Conservation (phyloP, 768 basidiomycete genomes). For the Tylopilus plumbeoviolaceoides region DNA sequence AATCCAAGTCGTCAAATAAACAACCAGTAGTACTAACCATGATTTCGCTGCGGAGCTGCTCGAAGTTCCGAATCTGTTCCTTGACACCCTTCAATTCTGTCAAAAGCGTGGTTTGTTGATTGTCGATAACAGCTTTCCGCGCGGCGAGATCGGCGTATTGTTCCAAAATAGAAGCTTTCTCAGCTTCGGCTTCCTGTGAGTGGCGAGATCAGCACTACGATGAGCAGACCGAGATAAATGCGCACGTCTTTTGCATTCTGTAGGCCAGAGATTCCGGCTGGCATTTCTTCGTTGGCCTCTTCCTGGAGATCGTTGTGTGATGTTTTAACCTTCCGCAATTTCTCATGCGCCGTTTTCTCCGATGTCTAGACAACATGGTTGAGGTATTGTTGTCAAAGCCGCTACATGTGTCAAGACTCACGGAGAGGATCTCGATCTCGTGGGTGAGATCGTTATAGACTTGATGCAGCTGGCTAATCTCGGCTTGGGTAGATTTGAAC, state of each 20-base stretch:
- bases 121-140: constrained; percentile 47
- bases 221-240: not conserved
- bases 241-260: constrained; percentile 52
- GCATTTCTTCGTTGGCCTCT: constrained; percentile 67
- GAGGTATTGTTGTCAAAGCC: not conserved
- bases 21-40: constrained; percentile 35
- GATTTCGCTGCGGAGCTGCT: constrained; percentile 38
- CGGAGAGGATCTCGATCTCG: constrained; percentile 33
- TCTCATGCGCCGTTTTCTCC: constrained; percentile 22
- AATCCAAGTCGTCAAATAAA: not conserved
- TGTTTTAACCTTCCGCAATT: constrained; percentile 33
- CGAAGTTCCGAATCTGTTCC: constrained; percentile 47
- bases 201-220: constrained; percentile 1
- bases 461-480: constrained; percentile 26
- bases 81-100: constrained; percentile 44
- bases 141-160: constrained; percentile 48
- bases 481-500: constrained; percentile 26
- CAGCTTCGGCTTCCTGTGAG: constrained; percentile 49
- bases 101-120: constrained; percentile 40
- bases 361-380: constrained; percentile 8
- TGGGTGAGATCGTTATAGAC: constrained; percentile 28
- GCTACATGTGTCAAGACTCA: constrained; percentile 19
- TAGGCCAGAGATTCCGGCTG: constrained; percentile 56
- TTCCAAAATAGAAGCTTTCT: constrained; percentile 42
- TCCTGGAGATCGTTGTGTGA: constrained; percentile 43